These are phyloP conservation scores for Adansonia grandidieri DNA, from an alignment of 441 rosid species.

Conservation along the genomic window DNA sequence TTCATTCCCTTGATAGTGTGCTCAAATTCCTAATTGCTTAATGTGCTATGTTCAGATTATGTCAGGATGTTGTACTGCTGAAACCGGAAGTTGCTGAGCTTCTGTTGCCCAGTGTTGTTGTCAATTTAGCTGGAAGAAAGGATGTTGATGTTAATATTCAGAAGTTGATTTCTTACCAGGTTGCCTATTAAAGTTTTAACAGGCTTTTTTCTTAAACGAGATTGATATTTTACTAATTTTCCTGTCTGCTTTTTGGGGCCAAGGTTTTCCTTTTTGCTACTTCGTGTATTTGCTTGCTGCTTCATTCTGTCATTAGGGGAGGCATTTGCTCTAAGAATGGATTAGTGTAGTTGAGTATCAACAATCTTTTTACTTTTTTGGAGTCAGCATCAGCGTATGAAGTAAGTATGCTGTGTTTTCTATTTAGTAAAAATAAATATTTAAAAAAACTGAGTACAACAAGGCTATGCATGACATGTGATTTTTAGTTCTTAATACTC, in stretches of 20 bases:
- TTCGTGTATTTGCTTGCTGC: not conserved
- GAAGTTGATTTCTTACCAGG: conserved; percentile 74
- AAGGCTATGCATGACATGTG: not conserved
- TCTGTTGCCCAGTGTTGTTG: conserved; percentile 74
- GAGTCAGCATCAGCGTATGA: not conserved
- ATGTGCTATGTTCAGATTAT: conserved; percentile 62
- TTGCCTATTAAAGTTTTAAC: conserved; percentile 33
- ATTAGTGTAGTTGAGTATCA: not conserved
- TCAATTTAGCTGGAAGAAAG: conserved; percentile 74
- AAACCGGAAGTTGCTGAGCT: conserved; percentile 96
- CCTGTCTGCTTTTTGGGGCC: not conserved
- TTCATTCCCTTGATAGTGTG: not conserved
- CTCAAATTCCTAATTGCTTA: not conserved
- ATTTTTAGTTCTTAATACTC: not conserved
- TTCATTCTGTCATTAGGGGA: not conserved
- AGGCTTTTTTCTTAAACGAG: not conserved
- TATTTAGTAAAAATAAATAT: not conserved
- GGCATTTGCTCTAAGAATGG: not conserved
- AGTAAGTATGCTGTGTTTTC: not conserved
- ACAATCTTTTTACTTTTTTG: not conserved
- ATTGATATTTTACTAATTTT: not conserved
- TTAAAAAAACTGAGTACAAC: not conserved
- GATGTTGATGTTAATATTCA: conserved; percentile 58
- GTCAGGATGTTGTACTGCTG: conserved; percentile 79
- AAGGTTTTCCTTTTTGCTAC: conserved; percentile 13